phyloP scores from a whole-genome alignment of 371 early-diverging fungal genomes.

The Paraphysoderma sedebokerense region DNA sequence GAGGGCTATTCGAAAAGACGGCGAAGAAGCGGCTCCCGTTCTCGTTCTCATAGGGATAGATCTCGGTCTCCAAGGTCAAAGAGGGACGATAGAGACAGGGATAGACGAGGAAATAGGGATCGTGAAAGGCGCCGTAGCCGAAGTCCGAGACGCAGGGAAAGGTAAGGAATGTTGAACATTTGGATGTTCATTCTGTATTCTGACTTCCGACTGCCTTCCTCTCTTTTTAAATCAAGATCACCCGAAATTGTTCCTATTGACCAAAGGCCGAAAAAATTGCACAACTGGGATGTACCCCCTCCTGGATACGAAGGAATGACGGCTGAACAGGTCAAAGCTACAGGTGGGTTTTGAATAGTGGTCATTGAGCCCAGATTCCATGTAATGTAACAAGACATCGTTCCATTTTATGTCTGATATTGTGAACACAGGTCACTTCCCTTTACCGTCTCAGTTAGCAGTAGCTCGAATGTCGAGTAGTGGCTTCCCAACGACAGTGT shows the following conservation, averaged over 20 bases:
- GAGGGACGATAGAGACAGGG: too few relatives aligned
- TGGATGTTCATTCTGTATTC: too few relatives aligned
- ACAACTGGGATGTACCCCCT: conserved; percentile 87
- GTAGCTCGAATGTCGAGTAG: conserved; percentile 18
- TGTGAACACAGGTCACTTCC: conserved; percentile 48
- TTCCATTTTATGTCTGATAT: not conserved
- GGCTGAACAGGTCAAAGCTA: conserved; percentile 74
- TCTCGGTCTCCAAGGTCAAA: too few relatives aligned
- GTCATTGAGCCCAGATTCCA: not conserved
- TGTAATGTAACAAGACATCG: not conserved
- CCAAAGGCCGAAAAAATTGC: conserved; percentile 54
- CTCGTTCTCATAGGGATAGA: too few relatives aligned
- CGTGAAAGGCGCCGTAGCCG: too few relatives aligned
- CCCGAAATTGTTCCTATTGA: conserved; percentile 50
- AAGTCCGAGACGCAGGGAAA: too few relatives aligned
- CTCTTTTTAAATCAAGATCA: too few relatives aligned
- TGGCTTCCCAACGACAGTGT: conserved; percentile 13
- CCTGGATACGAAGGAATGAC: conserved; percentile 80
- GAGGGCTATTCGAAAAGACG: too few relatives aligned
- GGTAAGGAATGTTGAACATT: too few relatives aligned
- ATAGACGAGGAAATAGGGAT: too few relatives aligned
- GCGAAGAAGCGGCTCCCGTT: too few relatives aligned
- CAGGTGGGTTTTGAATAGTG: conserved; percentile 31
- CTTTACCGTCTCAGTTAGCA: conserved; percentile 69
- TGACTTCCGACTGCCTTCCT: too few relatives aligned